Base-by-base conservation (phyloP, 129 eudicot species). In the Helianthus annuus region DNA sequence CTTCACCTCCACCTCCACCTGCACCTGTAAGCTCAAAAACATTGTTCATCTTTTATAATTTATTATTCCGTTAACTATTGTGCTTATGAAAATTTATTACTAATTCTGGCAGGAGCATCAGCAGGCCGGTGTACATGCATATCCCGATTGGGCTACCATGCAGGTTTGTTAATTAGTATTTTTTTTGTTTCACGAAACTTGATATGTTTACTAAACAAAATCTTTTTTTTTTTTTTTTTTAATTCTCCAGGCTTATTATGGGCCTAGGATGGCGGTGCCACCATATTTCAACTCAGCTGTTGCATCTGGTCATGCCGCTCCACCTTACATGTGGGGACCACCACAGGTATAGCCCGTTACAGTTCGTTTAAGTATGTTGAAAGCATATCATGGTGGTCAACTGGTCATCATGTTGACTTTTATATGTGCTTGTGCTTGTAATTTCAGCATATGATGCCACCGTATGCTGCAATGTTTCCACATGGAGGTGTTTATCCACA, bases 131-230 rank as follows among this genome's bases (percentile, higher is more conserved):
- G 70, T 83, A 70, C 97, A 88, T 63, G 84, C 88, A 11, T 94
- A 84, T 75, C 97, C 97, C 56, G 99, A 94, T 80, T 94, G 99
- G 97, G 91, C 99, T 14, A 79, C 97, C 67, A 90, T 90, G 96
- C 99, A 94, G 97, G 99, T 93, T 65, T 53, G 55, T 15, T 60
- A 44, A 9, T 65, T 64, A 48, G 2, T 40, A 45, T 9, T 19
- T 13, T 69, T 80, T 9, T 27, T 48, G 55, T 5, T 46, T 72
- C 27, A 15, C 48, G 14, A 44, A 54, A 42, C n/a, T 67, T 19
- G 27, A 27, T 36, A 12, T 10, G 32, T 29, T 60, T 6, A 13
- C 73, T 48, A 53, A 46, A 61, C 66, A 39, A 57, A 16, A 48
- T 61, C 14, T 9, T 6, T 66, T 69, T 56, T 69, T 59, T 29